phyloP scores from a whole-genome alignment of 148 eudicot species.

The Chenopodium berlandieri region DNA sequence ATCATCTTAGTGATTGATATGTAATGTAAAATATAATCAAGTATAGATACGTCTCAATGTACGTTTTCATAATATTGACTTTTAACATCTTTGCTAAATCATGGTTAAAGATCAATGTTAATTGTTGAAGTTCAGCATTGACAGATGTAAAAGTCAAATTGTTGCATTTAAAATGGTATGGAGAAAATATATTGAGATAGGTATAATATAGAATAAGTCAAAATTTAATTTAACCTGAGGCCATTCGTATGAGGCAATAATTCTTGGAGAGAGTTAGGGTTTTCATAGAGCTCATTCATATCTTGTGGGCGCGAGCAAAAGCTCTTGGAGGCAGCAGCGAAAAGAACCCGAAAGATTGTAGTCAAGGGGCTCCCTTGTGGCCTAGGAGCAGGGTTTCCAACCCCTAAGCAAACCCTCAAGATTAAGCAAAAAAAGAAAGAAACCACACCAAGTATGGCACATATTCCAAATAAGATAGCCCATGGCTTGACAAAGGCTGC shows the following conservation, averaged over 20 bases:
- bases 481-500: constrained; percentile 46
- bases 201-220: no score
- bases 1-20: no score
- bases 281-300: constrained; percentile 23
- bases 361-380: constrained; percentile 49
- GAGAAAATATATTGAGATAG: no score
- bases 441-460: constrained; percentile 37
- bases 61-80: no score
- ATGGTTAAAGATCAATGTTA: no score
- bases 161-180: no score
- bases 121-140: no score
- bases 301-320: constrained; percentile 21
- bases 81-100: no score
- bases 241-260: constrained; percentile 23
- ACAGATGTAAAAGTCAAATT: no score
- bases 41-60: no score
- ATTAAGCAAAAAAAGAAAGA: constrained; percentile 33
- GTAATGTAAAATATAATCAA: no score
- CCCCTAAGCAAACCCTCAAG: constrained; percentile 18
- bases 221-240: constrained; percentile 18
- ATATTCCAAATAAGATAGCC: constrained; percentile 48
- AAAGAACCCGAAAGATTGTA: constrained; percentile 38
- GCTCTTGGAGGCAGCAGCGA: constrained; percentile 38
- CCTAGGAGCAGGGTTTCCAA: not conserved
- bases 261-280: not conserved